Base-by-base conservation (phyloP, 1,284 basidiomycete species). In the Fistulinella cinereoalba region DNA sequence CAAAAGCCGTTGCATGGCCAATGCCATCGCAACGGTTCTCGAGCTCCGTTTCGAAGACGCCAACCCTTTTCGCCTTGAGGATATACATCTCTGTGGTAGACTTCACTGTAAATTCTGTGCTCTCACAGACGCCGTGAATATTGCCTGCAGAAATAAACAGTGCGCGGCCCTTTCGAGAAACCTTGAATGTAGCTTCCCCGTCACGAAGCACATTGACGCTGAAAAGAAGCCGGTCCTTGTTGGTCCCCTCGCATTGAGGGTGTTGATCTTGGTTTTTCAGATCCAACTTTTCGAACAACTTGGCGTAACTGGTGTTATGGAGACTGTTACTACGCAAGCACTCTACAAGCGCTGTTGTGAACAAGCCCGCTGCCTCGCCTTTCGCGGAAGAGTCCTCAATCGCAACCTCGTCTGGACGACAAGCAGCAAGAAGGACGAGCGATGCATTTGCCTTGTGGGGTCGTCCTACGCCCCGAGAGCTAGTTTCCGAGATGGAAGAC, bases 361-460 rank as follows among this genome's bases (percentile, higher is more conserved):
- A 61, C n/a, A 58, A 25, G 9, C 56, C 56, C 4, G 47, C 54
- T 9, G 58, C 40, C 3, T 27, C 42, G 13, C 45, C 43, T 25
- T 44, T 40, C 0, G 36, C 32, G 8, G 19, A 21, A 21, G 47
- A 42, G 15, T 56, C 34, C 21, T 57, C 56, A 7, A 47, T 16
- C 8, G 58, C 56, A 4, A 2, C 1, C 1, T 58, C 58, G 1
- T 38, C 42, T 12, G 58, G 44, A 31, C 50, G 56, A 27, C 56
- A 58, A 10, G 58, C 56, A 28, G 58, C 56, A 39, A 58, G 58
- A 19, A 59, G 44, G 16, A 59, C 38, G 3, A 61, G 54, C 2
- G 58, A 58, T 12, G 12, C 47, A 54, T 61, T 54, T 1, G 58
- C 43, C 32, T 48, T 57, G 13, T 56, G 55, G 23, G 22, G 47